Percentiles rank a stretch among this genome's conserved stretches.
Conservation (phyloP, 805 yeast genomes). For the Candida sonorensis region DNA sequence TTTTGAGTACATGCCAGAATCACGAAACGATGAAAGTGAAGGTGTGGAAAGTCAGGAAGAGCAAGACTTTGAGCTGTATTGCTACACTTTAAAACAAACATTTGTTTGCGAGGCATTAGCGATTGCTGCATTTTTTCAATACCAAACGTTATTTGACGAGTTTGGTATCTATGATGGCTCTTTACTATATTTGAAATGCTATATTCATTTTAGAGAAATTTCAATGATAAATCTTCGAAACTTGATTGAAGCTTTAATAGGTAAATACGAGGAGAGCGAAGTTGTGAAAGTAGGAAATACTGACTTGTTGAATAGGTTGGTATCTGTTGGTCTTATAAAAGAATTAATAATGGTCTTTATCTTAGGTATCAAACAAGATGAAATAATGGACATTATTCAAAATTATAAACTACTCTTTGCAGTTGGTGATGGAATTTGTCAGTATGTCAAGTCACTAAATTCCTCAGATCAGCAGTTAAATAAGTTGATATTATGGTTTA, state of each 20-base stretch:
- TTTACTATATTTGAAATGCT: slow-evolving; percentile 14
- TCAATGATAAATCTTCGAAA: slow-evolving; percentile 14
- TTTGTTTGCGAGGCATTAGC: slow-evolving; percentile 21
- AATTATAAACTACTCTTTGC: slow-evolving; percentile 19
- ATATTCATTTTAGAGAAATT: slow-evolving; percentile 22
- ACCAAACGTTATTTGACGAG: slow-evolving; percentile 18
- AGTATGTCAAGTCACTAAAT: slow-evolving; percentile 6
- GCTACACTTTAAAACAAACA: slow-evolving; percentile 18
- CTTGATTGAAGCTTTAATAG: slow-evolving; percentile 15
- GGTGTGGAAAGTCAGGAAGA: slow-evolving; percentile 3
- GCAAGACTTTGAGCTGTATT: slow-evolving; percentile 10
- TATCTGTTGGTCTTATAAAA: slow-evolving; percentile 17
- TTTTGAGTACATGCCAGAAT: slow-evolving; percentile 2
- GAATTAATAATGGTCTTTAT: slow-evolving; percentile 21
- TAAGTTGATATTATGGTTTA: slow-evolving; percentile 23
- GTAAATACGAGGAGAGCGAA: slow-evolving; percentile 5
- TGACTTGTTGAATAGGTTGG: slow-evolving; percentile 13
- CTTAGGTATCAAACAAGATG: slow-evolving; percentile 25
- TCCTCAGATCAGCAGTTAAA: slow-evolving; percentile 15
- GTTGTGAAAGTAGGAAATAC: slow-evolving; percentile 6
- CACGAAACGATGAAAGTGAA: too few species aligned
- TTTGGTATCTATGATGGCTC: slow-evolving; percentile 23
- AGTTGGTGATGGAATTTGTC: slow-evolving; percentile 19
- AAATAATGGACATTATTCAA: slow-evolving; percentile 21
- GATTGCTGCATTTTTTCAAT: slow-evolving; percentile 20